phyloP scores from a whole-genome alignment of 2,329 filamentous ascomycete genomes.

The Arthrobotrys entomopaga region DNA sequence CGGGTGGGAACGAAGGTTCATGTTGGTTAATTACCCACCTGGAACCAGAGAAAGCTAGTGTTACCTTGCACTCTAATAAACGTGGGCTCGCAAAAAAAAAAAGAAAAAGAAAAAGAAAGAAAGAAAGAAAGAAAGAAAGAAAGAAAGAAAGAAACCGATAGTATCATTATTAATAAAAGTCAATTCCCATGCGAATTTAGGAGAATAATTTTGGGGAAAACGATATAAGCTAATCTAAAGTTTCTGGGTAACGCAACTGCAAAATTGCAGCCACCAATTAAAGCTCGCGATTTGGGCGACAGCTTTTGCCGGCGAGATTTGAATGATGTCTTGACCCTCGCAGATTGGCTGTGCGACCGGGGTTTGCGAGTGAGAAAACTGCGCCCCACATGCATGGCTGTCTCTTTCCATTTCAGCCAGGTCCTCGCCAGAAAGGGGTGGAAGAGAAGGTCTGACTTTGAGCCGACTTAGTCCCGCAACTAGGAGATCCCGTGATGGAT shows the following conservation, averaged over 20 bases:
- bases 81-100: slow-evolving; percentile 48
- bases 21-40: slow-evolving; percentile 49
- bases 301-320: slow-evolving; percentile 40
- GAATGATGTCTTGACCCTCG: slow-evolving; percentile 43
- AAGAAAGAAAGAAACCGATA: no score
- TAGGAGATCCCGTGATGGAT: slow-evolving; percentile 54
- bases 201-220: slow-evolving; percentile 54
- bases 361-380: slow-evolving; percentile 26
- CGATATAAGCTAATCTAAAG: slow-evolving; percentile 55
- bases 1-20: slow-evolving; percentile 36
- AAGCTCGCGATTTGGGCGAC: slow-evolving; percentile 54
- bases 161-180: no score
- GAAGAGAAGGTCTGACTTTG: slow-evolving; percentile 35
- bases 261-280: slow-evolving; percentile 47
- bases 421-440: slow-evolving; percentile 41
- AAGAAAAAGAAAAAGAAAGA: no score
- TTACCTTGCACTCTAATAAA: slow-evolving; percentile 43
- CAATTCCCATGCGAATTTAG: slow-evolving; percentile 35
- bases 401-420: slow-evolving; percentile 55
- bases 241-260: slow-evolving; percentile 39
- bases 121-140: no score
- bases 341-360: slow-evolving; percentile 53
- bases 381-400: slow-evolving; percentile 55
- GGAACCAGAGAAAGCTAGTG: slow-evolving; percentile 22
- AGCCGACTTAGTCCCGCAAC: slow-evolving; percentile 51